Base-by-base conservation (phyloP, 306 rosid genomes). In the Benincasa hispida region DNA sequence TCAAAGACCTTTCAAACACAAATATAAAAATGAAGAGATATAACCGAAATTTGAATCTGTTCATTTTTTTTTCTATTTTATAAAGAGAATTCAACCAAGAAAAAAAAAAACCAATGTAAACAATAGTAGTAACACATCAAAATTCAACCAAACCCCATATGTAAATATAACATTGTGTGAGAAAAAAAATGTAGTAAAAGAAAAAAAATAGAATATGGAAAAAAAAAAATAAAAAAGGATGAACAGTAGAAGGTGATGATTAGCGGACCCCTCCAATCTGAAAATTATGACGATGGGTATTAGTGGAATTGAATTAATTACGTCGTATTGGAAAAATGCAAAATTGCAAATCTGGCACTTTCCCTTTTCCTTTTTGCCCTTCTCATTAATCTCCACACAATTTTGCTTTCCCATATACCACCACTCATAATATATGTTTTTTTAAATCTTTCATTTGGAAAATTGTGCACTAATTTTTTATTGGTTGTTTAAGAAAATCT, bases 221-320 rank as follows among this genome's bases (percentile, higher is more conserved):
- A 70, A 45, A 53, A 63, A 47, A 28, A 50, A 28, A 41, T 12
- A 47, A 62, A 76, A 62, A 34, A 54, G 79, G 60, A 45, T 79
- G 58, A 61, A 5, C 60, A 72, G 60, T 67, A 18, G 55, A 67
- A 48, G 80, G 75, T 77, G 79, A 70, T 78, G 77, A 68, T 30
- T 54, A 55, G 76, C 56, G 32, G 77, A 75, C 59, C 77, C 79
- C 51, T 42, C 45, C 48, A 17, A 55, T 8, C 19, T 4, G 82
- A 79, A 82, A 63, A 72, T 74, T 47, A 77, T 86, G 83, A 77
- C 76, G 60, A 51, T 70, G 27, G 76, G 25, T 42, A 72, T 51
- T 28, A 18, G 45, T 47, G 76, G 57, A 48, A 48, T 48, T 48
- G 0, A 45, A 45, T 2, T 45, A 48, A 48, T n/a, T n/a, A 48